Evolutionary conservation across 108 stramenopile species (phyloP), one percentile per base, ranked within the genome.

Genomic region (Pseudonitzschia multistriata): DNA sequence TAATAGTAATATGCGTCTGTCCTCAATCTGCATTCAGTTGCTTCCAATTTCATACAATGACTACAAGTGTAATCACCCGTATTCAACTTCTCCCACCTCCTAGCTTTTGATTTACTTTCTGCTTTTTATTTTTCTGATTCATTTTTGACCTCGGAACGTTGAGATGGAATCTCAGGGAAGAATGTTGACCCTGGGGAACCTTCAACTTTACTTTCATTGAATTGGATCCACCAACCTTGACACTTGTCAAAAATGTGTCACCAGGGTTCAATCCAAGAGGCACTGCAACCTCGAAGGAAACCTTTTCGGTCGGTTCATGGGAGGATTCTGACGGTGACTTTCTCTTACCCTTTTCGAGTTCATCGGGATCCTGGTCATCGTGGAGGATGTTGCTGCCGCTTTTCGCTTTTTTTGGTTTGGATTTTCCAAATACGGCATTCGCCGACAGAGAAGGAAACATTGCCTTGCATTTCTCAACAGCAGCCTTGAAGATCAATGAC

Each of bases 121-220:
- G 50, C 8, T 52, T 22, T 24, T 52, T 52, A 24, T 24, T 52
- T 25, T 25, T 19, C 50, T 25, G 50, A 24, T n/a, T 24, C 3
- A 27, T 59, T 27, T 39, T 0, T 11, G 59, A 45, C 34, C 64
- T 57, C 2, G 65, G 49, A 33, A 69, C 67, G 7, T 68, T 27
- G 69, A 71, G n/a, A 47, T 40, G 34, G 49, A 85, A 85, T 24
- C 79, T 67, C 27, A 85, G 40, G 14, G 66, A 79, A 10, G 71
- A 37, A 59, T 33, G 57, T 7, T 71, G 56, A 19, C 78, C 70
- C 7, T 60, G 67, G 11, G 85, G 85, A 10, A 85, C 85, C 0
- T 76, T 85, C n/a, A 85, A 60, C 31, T 76, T 76, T n/a, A 85
- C 63, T 56, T 73, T 78, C 67, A 77, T 82, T 8, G 70, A 62